Evolutionary conservation across 2,329 filamentous ascomycete species (phyloP).

Genomic region (Grosmannia serpens): DNA sequence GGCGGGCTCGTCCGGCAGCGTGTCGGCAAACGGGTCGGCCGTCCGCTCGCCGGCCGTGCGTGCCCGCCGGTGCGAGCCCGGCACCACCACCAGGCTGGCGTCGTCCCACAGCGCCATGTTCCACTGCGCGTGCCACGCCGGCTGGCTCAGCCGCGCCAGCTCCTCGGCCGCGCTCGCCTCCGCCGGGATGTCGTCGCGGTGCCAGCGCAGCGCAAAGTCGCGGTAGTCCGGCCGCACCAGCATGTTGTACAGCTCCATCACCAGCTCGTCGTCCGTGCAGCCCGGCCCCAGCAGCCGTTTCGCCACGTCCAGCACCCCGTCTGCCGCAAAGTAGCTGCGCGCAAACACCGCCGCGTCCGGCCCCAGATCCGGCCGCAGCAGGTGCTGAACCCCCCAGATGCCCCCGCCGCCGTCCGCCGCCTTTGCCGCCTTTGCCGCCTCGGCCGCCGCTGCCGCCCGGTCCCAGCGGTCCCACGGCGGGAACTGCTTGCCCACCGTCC

Average conservation of each 20-base stretch:
- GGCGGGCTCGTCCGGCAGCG: slow-evolving; percentile 45
- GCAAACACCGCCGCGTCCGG: slow-evolving; percentile 51
- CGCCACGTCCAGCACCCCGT: slow-evolving; percentile 49
- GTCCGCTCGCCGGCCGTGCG: slow-evolving; percentile 57
- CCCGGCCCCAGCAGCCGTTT: slow-evolving; percentile 47
- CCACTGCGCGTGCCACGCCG: slow-evolving; percentile 72
- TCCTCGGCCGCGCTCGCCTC: slow-evolving; percentile 57
- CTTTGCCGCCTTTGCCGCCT: slow-evolving; percentile 11
- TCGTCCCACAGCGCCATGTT: slow-evolving; percentile 75
- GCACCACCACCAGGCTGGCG: slow-evolving; percentile 61
- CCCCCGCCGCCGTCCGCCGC: slow-evolving; percentile 24
- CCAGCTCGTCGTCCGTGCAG: slow-evolving; percentile 48
- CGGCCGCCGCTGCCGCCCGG: slow-evolving; percentile 30
- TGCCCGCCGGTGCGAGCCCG: slow-evolving; percentile 61
- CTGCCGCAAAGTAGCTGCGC: slow-evolving; percentile 58
- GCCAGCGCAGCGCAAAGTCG: slow-evolving; percentile 71
- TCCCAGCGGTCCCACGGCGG: slow-evolving; percentile 61
- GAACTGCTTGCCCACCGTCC: slow-evolving; percentile 82
- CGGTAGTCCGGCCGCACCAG: slow-evolving; percentile 56
- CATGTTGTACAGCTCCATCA: slow-evolving; percentile 84
- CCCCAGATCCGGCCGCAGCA: slow-evolving; percentile 59
- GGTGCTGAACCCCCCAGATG: slow-evolving; percentile 84
- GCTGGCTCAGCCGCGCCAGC: slow-evolving; percentile 41
- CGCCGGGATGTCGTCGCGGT: slow-evolving; percentile 71
- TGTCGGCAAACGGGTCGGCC: slow-evolving; percentile 52